Evolutionary conservation across 73 alveolate genomes (phyloP).

Genomic region (Paramecium pentaurelia): DNA sequence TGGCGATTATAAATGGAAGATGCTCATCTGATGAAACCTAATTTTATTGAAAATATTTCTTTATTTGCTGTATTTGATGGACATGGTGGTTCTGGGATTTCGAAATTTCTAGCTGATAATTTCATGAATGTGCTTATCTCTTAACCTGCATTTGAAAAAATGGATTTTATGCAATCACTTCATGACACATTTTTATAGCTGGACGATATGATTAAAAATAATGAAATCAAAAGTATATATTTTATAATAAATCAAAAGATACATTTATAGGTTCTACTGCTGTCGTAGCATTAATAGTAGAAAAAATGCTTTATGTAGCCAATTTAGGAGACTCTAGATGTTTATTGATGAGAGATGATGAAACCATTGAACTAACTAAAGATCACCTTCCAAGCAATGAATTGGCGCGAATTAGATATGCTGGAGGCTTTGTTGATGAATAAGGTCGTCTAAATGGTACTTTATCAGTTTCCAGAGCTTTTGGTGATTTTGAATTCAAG

Average conservation of each 20-base stretch:
- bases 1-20: constrained; percentile 89
- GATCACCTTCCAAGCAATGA: constrained; percentile 93
- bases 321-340: constrained; percentile 95
- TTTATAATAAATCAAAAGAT: not conserved
- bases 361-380: constrained; percentile 68
- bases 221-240: not conserved
- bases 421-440: constrained; percentile 82
- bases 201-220: constrained; percentile 64
- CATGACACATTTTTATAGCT: constrained; percentile 68
- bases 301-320: constrained; percentile 69
- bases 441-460: constrained; percentile 84
- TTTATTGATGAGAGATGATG: constrained; percentile 76
- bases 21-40: constrained; percentile 74
- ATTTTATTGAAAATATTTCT: constrained; percentile 68
- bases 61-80: constrained; percentile 96
- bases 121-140: constrained; percentile 62
- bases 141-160: not conserved
- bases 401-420: constrained; percentile 75
- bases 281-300: constrained; percentile 65
- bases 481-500: constrained; percentile 92
- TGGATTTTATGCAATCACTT: not conserved
- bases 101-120: constrained; percentile 80
- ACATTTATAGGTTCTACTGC: constrained; percentile 81
- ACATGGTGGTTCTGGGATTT: constrained; percentile 97
- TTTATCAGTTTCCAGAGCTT: constrained; percentile 80